Conservation (phyloP, 2,329 filamentous ascomycete genomes). For the Cladosporium sphaerospermum region DNA sequence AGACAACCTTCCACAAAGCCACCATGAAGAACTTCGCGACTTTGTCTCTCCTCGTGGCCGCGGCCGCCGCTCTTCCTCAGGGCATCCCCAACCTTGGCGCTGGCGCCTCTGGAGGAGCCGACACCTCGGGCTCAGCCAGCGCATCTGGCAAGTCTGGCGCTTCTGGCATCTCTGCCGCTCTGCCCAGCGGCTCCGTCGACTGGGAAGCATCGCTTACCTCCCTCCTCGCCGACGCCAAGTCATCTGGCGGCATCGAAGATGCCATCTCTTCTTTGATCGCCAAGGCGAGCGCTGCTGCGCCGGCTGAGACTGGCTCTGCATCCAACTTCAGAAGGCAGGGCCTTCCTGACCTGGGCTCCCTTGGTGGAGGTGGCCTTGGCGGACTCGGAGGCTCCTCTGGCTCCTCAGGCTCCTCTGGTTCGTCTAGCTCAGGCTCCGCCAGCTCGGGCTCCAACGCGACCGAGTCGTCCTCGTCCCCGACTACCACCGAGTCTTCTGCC, state of each 20-base stretch:
- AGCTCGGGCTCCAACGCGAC: not conserved
- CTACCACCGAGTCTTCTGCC: not conserved
- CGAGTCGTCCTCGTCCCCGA: not conserved
- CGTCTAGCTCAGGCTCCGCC: not conserved
- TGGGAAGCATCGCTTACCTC: not conserved
- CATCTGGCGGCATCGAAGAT: not conserved
- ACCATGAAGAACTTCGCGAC: not conserved
- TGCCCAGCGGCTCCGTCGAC: not conserved
- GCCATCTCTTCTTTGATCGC: not conserved
- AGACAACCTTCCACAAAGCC: not conserved
- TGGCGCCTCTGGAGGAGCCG: not conserved
- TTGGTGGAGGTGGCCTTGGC: too few relatives aligned
- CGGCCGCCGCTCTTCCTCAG: not conserved
- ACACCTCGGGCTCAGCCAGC: not conserved
- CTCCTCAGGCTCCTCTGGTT: too few relatives aligned
- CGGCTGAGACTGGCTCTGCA: not conserved
- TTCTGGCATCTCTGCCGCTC: not conserved
- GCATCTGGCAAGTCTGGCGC: not conserved
- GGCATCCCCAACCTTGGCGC: not conserved
- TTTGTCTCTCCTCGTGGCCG: not conserved
- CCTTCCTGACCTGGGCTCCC: not conserved
- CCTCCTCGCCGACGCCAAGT: not conserved
- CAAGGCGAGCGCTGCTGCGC: not conserved
- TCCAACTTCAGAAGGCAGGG: not conserved
- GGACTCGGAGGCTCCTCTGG: too few relatives aligned